Percentiles rank a stretch among this genome's conserved stretches.
Conservation (phyloP, 2,329 filamentous ascomycete genomes). For the Pseudocercospora macadamiae region DNA sequence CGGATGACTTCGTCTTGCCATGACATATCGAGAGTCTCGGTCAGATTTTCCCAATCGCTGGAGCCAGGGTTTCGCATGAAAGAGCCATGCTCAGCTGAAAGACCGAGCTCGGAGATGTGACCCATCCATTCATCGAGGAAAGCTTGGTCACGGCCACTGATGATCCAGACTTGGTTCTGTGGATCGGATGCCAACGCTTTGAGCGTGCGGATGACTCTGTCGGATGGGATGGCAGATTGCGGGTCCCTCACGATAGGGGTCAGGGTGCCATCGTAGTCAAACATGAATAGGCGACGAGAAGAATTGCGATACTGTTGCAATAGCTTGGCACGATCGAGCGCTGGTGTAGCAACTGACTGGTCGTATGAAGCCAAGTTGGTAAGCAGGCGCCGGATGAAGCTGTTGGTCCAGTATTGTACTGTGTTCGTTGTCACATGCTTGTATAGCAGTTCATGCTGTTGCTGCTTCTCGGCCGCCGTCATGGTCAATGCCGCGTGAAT, state of each 20-base stretch:
- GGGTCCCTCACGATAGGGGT: slow-evolving; percentile 95
- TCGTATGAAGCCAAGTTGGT: slow-evolving; percentile 78
- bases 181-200: slow-evolving; percentile 78
- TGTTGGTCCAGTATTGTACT: slow-evolving; percentile 82
- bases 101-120: slow-evolving; percentile 85
- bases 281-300: slow-evolving; percentile 88
- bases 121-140: slow-evolving; percentile 91
- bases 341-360: slow-evolving; percentile 75
- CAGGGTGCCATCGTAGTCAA: slow-evolving; percentile 96
- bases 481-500: slow-evolving; percentile 83
- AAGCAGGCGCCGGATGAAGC: slow-evolving; percentile 76
- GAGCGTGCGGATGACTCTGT: slow-evolving; percentile 77
- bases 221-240: slow-evolving; percentile 82
- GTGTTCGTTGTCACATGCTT: slow-evolving; percentile 83
- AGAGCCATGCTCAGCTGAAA: slow-evolving; percentile 95
- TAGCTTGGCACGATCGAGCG: slow-evolving; percentile 74
- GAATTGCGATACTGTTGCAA: slow-evolving; percentile 74
- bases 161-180: slow-evolving; percentile 94
- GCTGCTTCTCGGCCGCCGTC: slow-evolving; percentile 64
- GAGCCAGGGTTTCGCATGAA: slow-evolving; percentile 83
- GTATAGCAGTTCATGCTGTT: slow-evolving; percentile 76
- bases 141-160: slow-evolving; percentile 88
- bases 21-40: slow-evolving; percentile 83
- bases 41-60: slow-evolving; percentile 84
- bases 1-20: slow-evolving; percentile 88